Evolutionary conservation across 371 early-diverging fungal genomes (phyloP).

Genomic region (Apophysomyces ossiformis): DNA sequence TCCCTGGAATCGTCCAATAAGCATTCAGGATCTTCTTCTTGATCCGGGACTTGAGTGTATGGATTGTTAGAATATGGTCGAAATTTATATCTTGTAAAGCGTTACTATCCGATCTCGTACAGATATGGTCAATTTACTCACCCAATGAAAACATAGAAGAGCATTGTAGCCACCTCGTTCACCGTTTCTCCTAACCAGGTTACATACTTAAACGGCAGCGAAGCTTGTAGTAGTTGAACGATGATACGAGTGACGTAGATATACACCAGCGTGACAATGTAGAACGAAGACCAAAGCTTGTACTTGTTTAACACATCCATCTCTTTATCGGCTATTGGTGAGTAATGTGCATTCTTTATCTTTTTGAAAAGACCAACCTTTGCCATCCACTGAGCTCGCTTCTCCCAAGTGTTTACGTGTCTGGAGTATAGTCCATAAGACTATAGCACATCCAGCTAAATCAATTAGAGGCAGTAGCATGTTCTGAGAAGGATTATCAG

Average conservation of each 20-base stretch:
- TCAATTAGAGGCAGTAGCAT: slow-evolving; percentile 57
- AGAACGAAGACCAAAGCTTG: slow-evolving; percentile 63
- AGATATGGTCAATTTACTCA: slow-evolving; percentile 15
- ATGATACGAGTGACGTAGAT: slow-evolving; percentile 60
- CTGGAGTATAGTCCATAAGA: slow-evolving; percentile 60
- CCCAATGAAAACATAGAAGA: slow-evolving; percentile 58
- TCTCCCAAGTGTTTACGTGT: slow-evolving; percentile 55
- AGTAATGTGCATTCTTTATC: not conserved
- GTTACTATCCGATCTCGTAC: not conserved
- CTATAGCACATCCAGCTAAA: slow-evolving; percentile 51
- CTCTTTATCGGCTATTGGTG: slow-evolving; percentile 22
- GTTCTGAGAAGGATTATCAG: slow-evolving; percentile 24
- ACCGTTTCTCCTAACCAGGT: slow-evolving; percentile 59
- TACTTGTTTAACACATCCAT: slow-evolving; percentile 54
- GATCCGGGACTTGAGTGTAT: slow-evolving; percentile 51
- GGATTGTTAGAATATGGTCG: slow-evolving; percentile 60
- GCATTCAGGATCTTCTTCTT: slow-evolving; percentile 23
- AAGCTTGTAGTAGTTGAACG: slow-evolving; percentile 53
- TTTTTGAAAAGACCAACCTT: slow-evolving; percentile 36
- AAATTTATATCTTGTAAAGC: slow-evolving; percentile 35
- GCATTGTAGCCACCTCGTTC: slow-evolving; percentile 53
- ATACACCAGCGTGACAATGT: slow-evolving; percentile 59
- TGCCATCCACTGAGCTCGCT: slow-evolving; percentile 55
- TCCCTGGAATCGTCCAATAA: not conserved
- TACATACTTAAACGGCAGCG: slow-evolving; percentile 57